Conservation (phyloP, 2,329 filamentous ascomycete genomes). For the Cephalotrichum gorgonifer region DNA sequence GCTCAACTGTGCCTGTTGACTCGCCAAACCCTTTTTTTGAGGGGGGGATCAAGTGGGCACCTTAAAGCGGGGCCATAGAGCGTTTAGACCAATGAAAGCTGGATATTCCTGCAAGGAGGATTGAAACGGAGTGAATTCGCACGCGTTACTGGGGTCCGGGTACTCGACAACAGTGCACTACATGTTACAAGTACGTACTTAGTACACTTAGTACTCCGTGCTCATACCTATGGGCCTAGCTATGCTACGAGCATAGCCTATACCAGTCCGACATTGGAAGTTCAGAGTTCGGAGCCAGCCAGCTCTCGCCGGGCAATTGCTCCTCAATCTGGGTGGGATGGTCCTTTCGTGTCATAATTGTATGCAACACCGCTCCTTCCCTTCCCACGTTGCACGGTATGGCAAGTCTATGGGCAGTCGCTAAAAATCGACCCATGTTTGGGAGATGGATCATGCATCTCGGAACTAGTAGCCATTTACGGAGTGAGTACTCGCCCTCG, state of each 20-base stretch:
- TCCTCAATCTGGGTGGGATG: background rate
- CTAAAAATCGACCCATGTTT: constrained; percentile 1
- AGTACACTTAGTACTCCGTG: too few relatives aligned
- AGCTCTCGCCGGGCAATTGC: too few relatives aligned
- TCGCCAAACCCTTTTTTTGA: background rate
- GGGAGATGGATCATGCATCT: background rate
- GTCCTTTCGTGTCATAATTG: background rate
- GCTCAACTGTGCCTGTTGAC: background rate
- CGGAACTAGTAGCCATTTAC: too few relatives aligned
- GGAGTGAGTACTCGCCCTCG: too few relatives aligned
- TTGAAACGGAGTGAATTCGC: background rate
- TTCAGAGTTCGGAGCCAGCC: background rate
- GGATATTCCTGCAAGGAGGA: background rate
- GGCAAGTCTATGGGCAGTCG: background rate
- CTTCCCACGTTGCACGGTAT: background rate
- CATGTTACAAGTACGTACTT: too few relatives aligned
- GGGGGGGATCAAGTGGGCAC: background rate
- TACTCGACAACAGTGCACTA: too few relatives aligned
- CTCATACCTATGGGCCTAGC: too few relatives aligned
- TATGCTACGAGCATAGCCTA: too few relatives aligned
- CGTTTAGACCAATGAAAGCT: background rate
- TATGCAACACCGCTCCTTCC: background rate
- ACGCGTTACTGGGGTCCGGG: background rate
- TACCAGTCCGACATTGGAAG: too few relatives aligned
- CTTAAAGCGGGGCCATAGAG: background rate